A percentile compares a stretch with the other conserved stretches of the same genome.
Evolutionary conservation across 176 grass and related monocot genomes (phyloP).

Genomic region (Eleusine coracana): DNA sequence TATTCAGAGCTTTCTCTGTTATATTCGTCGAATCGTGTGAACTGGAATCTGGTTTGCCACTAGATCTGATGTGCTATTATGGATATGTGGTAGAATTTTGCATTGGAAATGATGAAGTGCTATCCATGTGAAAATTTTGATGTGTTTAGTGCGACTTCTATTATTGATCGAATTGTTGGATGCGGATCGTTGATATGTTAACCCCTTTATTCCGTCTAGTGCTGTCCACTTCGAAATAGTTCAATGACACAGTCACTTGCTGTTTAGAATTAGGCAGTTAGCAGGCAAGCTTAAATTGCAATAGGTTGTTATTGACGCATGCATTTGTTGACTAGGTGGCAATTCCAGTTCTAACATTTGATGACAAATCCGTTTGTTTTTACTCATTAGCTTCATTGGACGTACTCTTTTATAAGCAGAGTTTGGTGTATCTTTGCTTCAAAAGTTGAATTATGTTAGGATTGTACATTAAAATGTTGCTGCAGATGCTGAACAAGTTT

Average conservation of each 20-base stretch:
- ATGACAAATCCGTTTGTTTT: no score
- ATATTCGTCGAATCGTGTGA: background rate
- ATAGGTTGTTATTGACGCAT: no score
- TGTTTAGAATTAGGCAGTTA: background rate
- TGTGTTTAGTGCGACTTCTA: background rate
- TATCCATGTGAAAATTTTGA: background rate
- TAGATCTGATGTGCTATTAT: background rate
- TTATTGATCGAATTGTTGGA: background rate
- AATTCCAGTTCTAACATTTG: background rate
- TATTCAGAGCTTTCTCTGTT: fast-evolving
- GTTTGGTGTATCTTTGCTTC: no score
- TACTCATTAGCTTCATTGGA: no score
- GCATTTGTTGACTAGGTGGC: background rate
- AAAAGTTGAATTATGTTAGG: no score
- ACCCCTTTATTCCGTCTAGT: background rate
- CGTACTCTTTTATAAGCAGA: no score
- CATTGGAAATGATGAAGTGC: background rate
- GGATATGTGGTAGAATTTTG: background rate
- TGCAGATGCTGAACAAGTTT: no score
- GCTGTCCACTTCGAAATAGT: background rate
- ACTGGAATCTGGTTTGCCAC: background rate
- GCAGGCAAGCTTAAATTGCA: background rate
- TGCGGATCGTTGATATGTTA: background rate
- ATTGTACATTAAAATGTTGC: no score
- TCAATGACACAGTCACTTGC: background rate